Conservation (phyloP, 2,329 filamentous ascomycete genomes). For the Alternaria panax region DNA sequence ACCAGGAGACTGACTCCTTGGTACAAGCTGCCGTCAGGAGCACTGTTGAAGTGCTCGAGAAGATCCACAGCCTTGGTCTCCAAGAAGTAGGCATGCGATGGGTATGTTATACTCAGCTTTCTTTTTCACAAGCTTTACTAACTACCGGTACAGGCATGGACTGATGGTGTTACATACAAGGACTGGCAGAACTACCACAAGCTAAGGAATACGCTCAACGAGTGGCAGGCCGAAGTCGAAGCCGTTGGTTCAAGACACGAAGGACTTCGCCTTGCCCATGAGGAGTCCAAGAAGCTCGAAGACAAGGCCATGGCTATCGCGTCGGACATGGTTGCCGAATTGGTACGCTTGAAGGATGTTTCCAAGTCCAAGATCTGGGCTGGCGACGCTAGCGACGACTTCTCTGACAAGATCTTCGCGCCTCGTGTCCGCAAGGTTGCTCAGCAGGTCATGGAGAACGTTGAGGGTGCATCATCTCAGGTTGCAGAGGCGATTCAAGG, state of each 20-base stretch:
- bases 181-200: conserved; percentile 96
- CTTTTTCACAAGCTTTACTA: not conserved
- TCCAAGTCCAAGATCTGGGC: conserved; percentile 83
- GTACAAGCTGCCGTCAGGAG: conserved; percentile 77
- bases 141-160: conserved; percentile 69
- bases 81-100: conserved; percentile 92
- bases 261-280: conserved; percentile 71
- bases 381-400: conserved; percentile 78
- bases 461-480: conserved; percentile 48
- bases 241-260: conserved; percentile 77
- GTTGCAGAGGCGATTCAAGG: conserved; percentile 47
- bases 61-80: conserved; percentile 81
- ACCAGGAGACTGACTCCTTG: conserved; percentile 71
- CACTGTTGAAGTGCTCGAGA: conserved; percentile 82
- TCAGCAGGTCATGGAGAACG: conserved; percentile 51
- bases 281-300: conserved; percentile 73
- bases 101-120: conserved; percentile 43
- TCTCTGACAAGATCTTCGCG: conserved; percentile 71
- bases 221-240: conserved; percentile 85
- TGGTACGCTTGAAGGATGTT: conserved; percentile 81
- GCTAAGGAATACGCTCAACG: conserved; percentile 79
- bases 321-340: conserved; percentile 78
- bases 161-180: conserved; percentile 93
- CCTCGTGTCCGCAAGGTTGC: conserved; percentile 59
- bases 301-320: conserved; percentile 82